Base-by-base conservation (phyloP, 306 rosid species). In the Malus asiatica region DNA sequence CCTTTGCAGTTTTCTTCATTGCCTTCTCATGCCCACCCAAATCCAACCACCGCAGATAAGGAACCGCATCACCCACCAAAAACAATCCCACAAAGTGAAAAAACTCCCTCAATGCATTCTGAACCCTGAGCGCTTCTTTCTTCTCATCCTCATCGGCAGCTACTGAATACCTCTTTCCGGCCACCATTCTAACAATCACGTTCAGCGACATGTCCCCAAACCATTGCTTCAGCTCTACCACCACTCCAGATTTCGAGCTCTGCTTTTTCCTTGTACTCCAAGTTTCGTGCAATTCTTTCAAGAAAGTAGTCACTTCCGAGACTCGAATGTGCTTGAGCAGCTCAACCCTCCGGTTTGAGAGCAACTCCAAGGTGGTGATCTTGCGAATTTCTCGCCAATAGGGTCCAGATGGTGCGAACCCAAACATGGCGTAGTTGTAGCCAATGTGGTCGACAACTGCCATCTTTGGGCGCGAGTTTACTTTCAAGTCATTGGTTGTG, bases 391-490 rank as follows among this genome's bases (percentile, higher is more conserved):
- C 55, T n/a, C 83, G 80, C 84, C 86, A 77, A 52, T 76, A 74
- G 1, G 84, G 44, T 6, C 83, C 82, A 10, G 80, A 61, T 1
- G 75, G 70, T n/a, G 52, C 25, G 2, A 60, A 23, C 22, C 77
- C 84, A 5, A 85, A 22, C 77, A 85, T 42, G 76, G 86, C 86
- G 11, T 76, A 38, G 73, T 80, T 64, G 72, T 85, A 82, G 53
- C 70, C 75, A 58, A 85, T 12, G 15, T 67, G 8, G 1, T 79
- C 72, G 1, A 23, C 7, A 9, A 79, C 80, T 8, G 69, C 5
- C 5, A 27, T 4, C 1, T 65, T 79, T 5, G 86, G 83, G 27
- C 86, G 82, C 11, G 45, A 29, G 7, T 71, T 63, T 6, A 74
- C 2, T 29, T 23, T 44, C 1, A 63, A 18, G 22, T 86, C 90